Base-by-base conservation (phyloP, 1,284 basidiomycete genomes). In the Tranzscheliella williamsii region DNA sequence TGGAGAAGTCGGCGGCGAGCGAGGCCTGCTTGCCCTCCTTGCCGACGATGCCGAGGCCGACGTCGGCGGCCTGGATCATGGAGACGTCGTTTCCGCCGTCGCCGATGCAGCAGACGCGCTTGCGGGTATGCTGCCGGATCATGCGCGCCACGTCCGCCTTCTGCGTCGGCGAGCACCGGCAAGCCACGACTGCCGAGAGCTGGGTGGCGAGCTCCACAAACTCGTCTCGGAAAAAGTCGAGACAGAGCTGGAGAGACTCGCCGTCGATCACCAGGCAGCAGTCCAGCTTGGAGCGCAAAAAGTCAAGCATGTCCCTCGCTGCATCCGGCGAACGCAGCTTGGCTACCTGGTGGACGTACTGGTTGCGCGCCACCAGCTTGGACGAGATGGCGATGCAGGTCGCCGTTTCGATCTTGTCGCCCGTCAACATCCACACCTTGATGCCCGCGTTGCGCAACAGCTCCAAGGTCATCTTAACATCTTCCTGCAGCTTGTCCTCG, bases 351-450 rank as follows among this genome's bases (percentile, higher is more conserved):
- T 97, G 93, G 26, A 99, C 95, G 76, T 96, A 97, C 78, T 98
- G 95, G 72, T 92, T 92, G 65, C 95, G 83, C 15, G 91, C 88
- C 0, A 98, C 94, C 20, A 98, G 82, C 77, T 97, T 98, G 23
- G 90, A 95, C 27, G 91, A 96, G 57, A 97, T 92, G 1, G 94
- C 93, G 70, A 99, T 98, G 79, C 93, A 96, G 24, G 93, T 89
- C 6, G 95, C 95, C 3, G 95, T 99, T 81, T 99, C 95, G 56
- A 98, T 92, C 81, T 98, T 98, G 80, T 98, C 95, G 0, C 95
- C 95, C 0, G 95, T 99, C 70, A 98, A 82, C 95, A 99, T 98
- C 95, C 95, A 99, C 46, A 99, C 96, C 82, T 91, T 96, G 79
- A 99, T 87, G 2, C 94, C 94, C 0, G 94, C 95, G 76, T 98